These are phyloP conservation scores for Sporothrix schenckii DNA, from an alignment of 2,329 filamentous ascomycete genomes.

Conservation along the genomic window DNA sequence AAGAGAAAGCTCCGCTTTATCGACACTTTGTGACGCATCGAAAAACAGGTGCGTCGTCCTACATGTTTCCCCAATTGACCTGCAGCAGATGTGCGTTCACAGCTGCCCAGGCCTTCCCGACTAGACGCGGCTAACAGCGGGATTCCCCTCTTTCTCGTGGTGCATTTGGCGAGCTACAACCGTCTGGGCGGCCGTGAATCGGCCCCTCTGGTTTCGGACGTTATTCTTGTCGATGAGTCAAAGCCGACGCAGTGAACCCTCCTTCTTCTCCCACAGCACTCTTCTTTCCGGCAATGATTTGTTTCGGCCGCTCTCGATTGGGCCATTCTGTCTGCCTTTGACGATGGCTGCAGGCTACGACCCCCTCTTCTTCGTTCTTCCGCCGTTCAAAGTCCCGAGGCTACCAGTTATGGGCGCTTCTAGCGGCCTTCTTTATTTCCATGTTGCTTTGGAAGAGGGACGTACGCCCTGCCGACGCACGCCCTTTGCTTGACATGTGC, in stretches of 20 bases:
- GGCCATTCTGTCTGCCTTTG: background rate
- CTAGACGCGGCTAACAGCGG: slow-evolving; percentile 18
- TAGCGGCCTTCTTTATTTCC: background rate
- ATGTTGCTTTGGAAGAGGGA: background rate
- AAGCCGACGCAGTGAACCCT: background rate
- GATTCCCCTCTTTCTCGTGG: background rate
- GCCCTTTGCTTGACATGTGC: slow-evolving; percentile 28
- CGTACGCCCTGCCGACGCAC: background rate
- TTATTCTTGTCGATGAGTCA: slow-evolving; percentile 12
- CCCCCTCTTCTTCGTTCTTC: background rate
- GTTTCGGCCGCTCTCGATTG: background rate
- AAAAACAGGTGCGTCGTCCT: background rate
- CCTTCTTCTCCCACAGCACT: background rate
- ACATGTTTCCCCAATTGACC: background rate
- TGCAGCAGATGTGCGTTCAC: background rate
- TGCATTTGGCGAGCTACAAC: too few relatives aligned
- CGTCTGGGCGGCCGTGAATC: background rate
- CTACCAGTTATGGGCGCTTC: background rate
- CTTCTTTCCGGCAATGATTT: background rate
- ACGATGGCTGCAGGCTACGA: background rate
- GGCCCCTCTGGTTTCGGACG: background rate
- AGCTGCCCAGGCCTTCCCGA: background rate
- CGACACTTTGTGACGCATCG: slow-evolving; percentile 19
- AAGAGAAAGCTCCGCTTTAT: background rate
- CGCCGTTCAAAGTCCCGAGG: background rate